Evolutionary conservation across 495 filamentous ascomycete genomes (phyloP), one percentile per base, ranked within the genome.

Genomic region (Rostrohypoxylon terebratum): DNA sequence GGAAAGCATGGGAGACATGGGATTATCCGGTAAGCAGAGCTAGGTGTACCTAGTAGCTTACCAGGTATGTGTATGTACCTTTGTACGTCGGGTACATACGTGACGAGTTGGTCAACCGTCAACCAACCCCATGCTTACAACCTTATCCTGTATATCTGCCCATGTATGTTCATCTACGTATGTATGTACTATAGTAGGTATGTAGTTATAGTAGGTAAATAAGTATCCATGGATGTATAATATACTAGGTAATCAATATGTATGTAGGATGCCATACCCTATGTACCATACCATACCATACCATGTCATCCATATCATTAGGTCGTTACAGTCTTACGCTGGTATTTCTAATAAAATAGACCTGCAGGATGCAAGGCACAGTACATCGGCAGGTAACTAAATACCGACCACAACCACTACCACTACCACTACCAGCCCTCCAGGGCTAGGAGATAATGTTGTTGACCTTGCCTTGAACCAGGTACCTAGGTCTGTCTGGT

Each of bases 321-420:
- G n/a, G 55, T 61, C 47, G 54, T 23, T 47, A 61, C 55, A 33
- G 63, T 63, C 50, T 58, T 60, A 45, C 48, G 31, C 23, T 54
- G 34, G 44, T 65, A 44, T 45, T 50, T 65, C 61, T 57, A 65
- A 65, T 51, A 40, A 65, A 66, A 25, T 25, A 9, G 53, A 31
- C 60, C 66, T 69, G 71, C 71, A 73, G 66, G 66, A 73, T 73
- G 71, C 71, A 73, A 73, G 71, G 71, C 66, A 73, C 71, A 59
- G 65, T 73, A 69, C 66, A 65, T 72, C 59, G 63, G 44, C 59
- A 53, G 18, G 28, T 45, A 14, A 4, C 48, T 38, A 58, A 14
- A 40, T 47, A 63, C 48, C 48, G 23, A n/a, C 38, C 55, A 45
- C 34, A 59, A 34, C 31, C n/a, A n/a, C n/a, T n/a, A n/a, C n/a